Conservation (phyloP, 2,329 filamentous ascomycete genomes). For the Aspergillaceae sp. region DNA sequence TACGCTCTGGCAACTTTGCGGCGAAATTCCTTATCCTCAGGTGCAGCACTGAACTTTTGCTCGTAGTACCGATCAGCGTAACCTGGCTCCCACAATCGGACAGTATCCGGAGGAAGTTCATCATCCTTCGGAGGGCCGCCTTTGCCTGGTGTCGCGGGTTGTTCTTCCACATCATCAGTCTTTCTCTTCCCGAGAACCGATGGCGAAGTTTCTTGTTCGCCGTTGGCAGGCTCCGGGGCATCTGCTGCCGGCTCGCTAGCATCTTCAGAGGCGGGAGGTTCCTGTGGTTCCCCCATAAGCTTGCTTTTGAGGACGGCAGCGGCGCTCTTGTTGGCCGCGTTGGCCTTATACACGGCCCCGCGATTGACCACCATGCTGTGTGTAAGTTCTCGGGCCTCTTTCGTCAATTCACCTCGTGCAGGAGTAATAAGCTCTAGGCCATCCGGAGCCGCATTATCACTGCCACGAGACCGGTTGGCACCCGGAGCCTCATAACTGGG, state of each 20-base stretch:
- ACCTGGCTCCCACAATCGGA: conserved; percentile 88
- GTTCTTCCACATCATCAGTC: conserved; percentile 58
- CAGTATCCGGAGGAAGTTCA: conserved; percentile 65
- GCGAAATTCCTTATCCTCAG: conserved; percentile 74
- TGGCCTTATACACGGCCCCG: conserved; percentile 56
- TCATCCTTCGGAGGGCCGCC: conserved; percentile 48
- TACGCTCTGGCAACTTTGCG: conserved; percentile 85
- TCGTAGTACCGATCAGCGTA: conserved; percentile 95
- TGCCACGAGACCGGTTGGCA: conserved; percentile 15
- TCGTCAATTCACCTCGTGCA: conserved; percentile 45
- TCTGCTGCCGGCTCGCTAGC: conserved; percentile 17
- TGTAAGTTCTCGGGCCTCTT: conserved; percentile 56
- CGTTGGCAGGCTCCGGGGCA: conserved; percentile 17
- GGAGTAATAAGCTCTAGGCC: conserved; percentile 52
- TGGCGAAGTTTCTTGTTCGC: conserved; percentile 20
- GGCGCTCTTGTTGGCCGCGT: conserved; percentile 85
- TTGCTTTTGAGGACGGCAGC: conserved; percentile 79
- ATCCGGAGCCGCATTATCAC: conserved; percentile 29
- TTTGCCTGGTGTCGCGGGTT: conserved; percentile 50
- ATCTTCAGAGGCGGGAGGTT: conserved; percentile 13
- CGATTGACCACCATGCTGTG: conserved; percentile 84
- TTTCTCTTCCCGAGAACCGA: conserved; percentile 50
- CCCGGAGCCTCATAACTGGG: conserved; percentile 31
- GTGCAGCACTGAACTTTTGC: conserved; percentile 83
- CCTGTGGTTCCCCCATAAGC: conserved; percentile 46